Evolutionary conservation across 2,329 filamentous ascomycete species (phyloP), one percentile per base, ranked within the genome.

Genomic region (Catunica adiposa): DNA sequence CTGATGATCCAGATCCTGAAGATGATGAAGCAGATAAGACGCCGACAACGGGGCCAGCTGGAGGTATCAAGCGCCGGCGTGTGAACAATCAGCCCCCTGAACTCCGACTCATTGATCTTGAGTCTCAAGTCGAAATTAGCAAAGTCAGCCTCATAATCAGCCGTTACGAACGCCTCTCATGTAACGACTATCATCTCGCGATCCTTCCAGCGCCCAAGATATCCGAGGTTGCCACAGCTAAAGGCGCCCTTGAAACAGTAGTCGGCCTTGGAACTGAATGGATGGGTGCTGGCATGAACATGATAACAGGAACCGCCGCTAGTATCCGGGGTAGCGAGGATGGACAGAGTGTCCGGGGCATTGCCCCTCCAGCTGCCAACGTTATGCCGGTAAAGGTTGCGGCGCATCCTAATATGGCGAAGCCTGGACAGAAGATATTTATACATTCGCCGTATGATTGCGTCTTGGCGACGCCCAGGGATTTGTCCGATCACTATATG

Each of bases 371-470:
- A 44, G n/a, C 20, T 17, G 11, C 40, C 2, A n/a, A 8, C 11
- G 40, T 44, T 69, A 1, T 79, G 71, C 3, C 74, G 70, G 60
- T 23, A 29, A 52, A 52, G 11, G 22, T 38, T 66, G 67, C 38
- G 67, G 70, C 75, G 1, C 75, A 83, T 64, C 68, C 77, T 55
- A 73, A 73, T 62, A 66, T 84, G 60, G 63, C 74, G 61, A 75
- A 80, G 63, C 72, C 72, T 53, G 75, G 78, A 1, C 67, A 75
- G 62, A 76, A 97, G 64, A 85, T 98, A 15, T 96, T 96, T 65
- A 87, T 98, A 42, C 89, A 95, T 63, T 96, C 89, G 62, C 92
- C 92, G 0, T 98, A 94, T 64, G 92, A 98, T 68, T 97, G 89
- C 63, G 84, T 97, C n/a, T 72, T 96, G 55, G 87, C 88, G 0